Percentiles rank a stretch among this genome's conserved stretches.
Evolutionary conservation across 2,329 filamentous ascomycete species (phyloP).

Genomic region (Endoconidiophora polonica): DNA sequence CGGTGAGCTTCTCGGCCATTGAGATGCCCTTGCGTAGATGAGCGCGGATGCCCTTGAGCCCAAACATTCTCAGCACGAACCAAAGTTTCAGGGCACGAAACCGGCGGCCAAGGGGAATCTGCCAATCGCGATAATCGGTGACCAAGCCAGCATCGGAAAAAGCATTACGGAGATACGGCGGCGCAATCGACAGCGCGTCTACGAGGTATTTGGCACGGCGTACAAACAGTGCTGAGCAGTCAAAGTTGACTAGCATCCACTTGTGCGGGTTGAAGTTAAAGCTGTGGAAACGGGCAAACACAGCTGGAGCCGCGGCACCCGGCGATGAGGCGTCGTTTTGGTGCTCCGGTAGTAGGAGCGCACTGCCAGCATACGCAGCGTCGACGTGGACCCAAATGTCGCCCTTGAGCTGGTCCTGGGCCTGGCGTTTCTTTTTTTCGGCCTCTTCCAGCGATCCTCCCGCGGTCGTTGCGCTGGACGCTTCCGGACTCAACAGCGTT

Average conservation of each 20-base stretch:
- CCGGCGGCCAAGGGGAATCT: slow-evolving; percentile 76
- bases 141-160: slow-evolving; percentile 70
- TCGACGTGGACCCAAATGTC: slow-evolving; percentile 86
- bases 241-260: slow-evolving; percentile 90
- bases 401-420: slow-evolving; percentile 19
- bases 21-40: slow-evolving; percentile 55
- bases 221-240: slow-evolving; percentile 67
- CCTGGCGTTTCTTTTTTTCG: slow-evolving; percentile 12
- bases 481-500: neutral
- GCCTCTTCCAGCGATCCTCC: neutral
- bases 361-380: slow-evolving; percentile 78
- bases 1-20: slow-evolving; percentile 54
- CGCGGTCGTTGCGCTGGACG: neutral
- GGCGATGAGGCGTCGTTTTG: slow-evolving; percentile 45
- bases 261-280: slow-evolving; percentile 97
- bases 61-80: slow-evolving; percentile 80
- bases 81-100: slow-evolving; percentile 87
- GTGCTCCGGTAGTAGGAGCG: slow-evolving; percentile 67
- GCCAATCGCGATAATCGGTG: slow-evolving; percentile 94
- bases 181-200: slow-evolving; percentile 60
- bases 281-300: slow-evolving; percentile 57
- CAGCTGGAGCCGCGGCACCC: slow-evolving; percentile 22
- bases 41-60: slow-evolving; percentile 54
- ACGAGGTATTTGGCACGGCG: slow-evolving; percentile 61
- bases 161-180: slow-evolving; percentile 65